Evolutionary conservation across 139 green algal genomes (phyloP).

Genomic region (Ostreobium quekettii): DNA sequence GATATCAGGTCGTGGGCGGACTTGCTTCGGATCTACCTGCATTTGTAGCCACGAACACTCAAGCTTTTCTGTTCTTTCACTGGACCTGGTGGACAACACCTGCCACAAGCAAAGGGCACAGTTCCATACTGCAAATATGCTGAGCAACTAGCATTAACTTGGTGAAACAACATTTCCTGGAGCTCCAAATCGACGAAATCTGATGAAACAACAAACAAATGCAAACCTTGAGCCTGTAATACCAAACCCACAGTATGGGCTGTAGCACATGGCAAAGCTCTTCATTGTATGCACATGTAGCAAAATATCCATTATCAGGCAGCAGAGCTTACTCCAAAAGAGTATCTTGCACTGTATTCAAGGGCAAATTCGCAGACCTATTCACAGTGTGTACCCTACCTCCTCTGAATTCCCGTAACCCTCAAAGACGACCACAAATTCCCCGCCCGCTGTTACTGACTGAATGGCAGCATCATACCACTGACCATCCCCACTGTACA

Average conservation of each 20-base stretch:
- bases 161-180: too few species aligned
- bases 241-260: neutral
- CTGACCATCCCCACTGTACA: slow-evolving; percentile 48
- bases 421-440: slow-evolving; percentile 69
- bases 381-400: slow-evolving; percentile 23
- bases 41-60: neutral
- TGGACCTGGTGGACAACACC: too few species aligned
- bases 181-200: too few species aligned
- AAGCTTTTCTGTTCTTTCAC: neutral
- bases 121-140: too few species aligned
- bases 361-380: neutral
- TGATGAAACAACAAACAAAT: neutral
- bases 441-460: slow-evolving; percentile 35
- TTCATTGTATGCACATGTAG: neutral
- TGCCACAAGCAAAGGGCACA: too few species aligned
- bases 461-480: slow-evolving; percentile 40
- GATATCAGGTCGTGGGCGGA: slow-evolving; percentile 38
- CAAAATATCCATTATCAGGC: neutral
- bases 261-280: neutral
- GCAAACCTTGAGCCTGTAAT: neutral
- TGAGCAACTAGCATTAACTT: too few species aligned
- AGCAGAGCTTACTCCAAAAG: neutral
- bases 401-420: slow-evolving; percentile 60
- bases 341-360: too few species aligned
- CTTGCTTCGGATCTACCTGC: slow-evolving; percentile 33